These are phyloP conservation scores for Syzygium malaccense DNA, from an alignment of 441 rosid genomes.

Conservation along the genomic window DNA sequence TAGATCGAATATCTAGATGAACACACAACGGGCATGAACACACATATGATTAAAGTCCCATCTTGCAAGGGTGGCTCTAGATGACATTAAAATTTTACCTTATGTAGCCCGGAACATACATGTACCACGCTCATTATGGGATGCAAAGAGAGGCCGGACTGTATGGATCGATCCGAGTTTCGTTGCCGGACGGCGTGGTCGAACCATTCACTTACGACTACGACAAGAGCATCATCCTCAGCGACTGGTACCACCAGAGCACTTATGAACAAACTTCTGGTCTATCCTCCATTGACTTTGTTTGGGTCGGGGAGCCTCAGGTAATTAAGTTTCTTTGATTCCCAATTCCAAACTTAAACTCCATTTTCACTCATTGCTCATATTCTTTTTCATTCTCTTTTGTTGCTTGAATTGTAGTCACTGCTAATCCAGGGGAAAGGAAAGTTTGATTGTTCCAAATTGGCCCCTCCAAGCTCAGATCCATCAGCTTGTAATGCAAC, in stretches of 20 bases:
- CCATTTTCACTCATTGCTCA: neutral
- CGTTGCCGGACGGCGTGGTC: slow-evolving; percentile 24
- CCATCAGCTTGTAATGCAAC: slow-evolving; percentile 32
- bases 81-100: neutral
- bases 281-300: slow-evolving; percentile 37
- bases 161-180: slow-evolving; percentile 58
- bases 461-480: slow-evolving; percentile 9
- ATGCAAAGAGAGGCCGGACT: slow-evolving; percentile 70
- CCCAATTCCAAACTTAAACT: neutral
- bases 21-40: neutral
- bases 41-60: neutral
- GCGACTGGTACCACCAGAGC: slow-evolving; percentile 64
- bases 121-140: slow-evolving; percentile 65
- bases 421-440: slow-evolving; percentile 72
- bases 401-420: slow-evolving; percentile 28
- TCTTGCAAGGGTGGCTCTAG: neutral
- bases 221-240: slow-evolving; percentile 53
- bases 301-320: slow-evolving; percentile 72
- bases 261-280: slow-evolving; percentile 48
- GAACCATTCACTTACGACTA: slow-evolving; percentile 59
- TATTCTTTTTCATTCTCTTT: neutral
- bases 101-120: slow-evolving; percentile 55
- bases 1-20: neutral
- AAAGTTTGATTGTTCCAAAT: slow-evolving; percentile 40
- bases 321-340: slow-evolving; percentile 8